Evolutionary conservation across 2,329 filamentous ascomycete genomes (phyloP).

Genomic region (Aspergillus neoniger): DNA sequence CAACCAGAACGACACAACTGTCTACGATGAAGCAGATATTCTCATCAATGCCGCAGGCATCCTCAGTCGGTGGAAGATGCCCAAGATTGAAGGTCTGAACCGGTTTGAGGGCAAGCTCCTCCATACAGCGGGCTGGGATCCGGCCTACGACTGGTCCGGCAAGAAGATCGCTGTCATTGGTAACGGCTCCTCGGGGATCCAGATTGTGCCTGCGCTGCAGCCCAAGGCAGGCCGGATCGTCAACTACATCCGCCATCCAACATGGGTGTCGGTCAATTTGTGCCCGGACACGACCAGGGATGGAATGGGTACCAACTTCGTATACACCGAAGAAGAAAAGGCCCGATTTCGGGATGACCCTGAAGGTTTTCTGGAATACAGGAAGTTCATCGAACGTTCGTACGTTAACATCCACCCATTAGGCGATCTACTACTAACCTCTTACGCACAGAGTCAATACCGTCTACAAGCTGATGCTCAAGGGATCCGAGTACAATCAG

Average conservation of each 20-base stretch:
- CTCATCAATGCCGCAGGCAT: conserved; percentile 32
- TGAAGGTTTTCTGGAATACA: conserved; percentile 19
- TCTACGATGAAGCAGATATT: conserved; percentile 28
- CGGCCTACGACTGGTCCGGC: conserved; percentile 20
- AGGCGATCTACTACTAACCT: background rate
- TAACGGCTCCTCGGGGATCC: conserved; percentile 36
- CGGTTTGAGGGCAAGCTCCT: conserved; percentile 38
- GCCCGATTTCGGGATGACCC: conserved; percentile 21
- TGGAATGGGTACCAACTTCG: conserved; percentile 24
- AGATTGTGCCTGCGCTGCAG: conserved; percentile 23
- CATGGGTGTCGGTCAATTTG: conserved; percentile 30
- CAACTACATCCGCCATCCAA: conserved; percentile 33
- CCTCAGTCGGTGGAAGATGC: conserved; percentile 20
- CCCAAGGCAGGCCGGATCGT: conserved; percentile 21
- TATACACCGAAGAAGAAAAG: conserved; percentile 28
- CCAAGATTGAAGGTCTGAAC: conserved; percentile 25
- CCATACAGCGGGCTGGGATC: conserved; percentile 45
- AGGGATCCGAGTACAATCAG: conserved; percentile 13
- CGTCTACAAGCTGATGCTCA: conserved; percentile 20
- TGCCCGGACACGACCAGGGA: conserved; percentile 25
- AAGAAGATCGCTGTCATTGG: conserved; percentile 38
- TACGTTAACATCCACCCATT: conserved; percentile 1
- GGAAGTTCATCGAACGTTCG: conserved; percentile 27
- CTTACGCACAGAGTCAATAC: conserved; percentile 11
- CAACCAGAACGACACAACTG: conserved; percentile 4